phyloP scores from a whole-genome alignment of 257 asterid species.

The Perilla frutescens region DNA sequence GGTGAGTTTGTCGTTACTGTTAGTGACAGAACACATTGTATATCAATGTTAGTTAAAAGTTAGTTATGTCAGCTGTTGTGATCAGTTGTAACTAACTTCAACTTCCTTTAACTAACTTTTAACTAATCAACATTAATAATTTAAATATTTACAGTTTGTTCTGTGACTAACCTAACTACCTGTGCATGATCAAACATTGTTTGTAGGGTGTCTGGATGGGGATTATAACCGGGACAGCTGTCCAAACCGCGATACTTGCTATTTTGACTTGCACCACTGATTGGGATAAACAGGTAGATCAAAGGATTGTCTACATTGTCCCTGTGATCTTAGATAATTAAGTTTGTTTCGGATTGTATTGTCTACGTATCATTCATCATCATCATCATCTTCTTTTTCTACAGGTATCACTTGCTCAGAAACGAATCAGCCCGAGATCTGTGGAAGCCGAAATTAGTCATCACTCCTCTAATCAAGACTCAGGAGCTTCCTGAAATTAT shows the following conservation, averaged over 20 bases:
- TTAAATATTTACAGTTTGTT: too few relatives aligned
- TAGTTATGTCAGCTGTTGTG: not conserved
- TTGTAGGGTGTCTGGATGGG: slow-evolving; percentile 62
- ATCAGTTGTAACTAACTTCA: too few relatives aligned
- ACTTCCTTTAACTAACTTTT: too few relatives aligned
- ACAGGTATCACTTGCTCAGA: slow-evolving; percentile 41
- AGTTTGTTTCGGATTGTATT: too few relatives aligned
- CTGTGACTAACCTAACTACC: too few relatives aligned
- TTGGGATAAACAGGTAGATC: slow-evolving; percentile 52
- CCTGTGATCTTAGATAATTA: not conserved
- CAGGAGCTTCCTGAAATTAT: too few relatives aligned
- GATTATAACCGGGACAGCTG: slow-evolving; percentile 48
- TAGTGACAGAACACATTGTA: not conserved
- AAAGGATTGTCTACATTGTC: not conserved
- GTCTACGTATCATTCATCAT: too few relatives aligned
- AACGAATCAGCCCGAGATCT: slow-evolving; percentile 29
- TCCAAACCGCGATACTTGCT: slow-evolving; percentile 51
- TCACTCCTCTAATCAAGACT: not conserved
- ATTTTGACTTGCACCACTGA: slow-evolving; percentile 51
- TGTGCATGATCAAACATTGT: too few relatives aligned
- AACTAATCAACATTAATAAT: too few relatives aligned
- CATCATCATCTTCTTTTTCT: not conserved
- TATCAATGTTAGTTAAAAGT: too few relatives aligned
- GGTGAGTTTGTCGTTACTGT: slow-evolving; percentile 25
- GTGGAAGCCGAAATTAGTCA: slow-evolving; percentile 10